phyloP scores from a whole-genome alignment of 768 basidiomycete genomes.

The Nidularia sp. region DNA sequence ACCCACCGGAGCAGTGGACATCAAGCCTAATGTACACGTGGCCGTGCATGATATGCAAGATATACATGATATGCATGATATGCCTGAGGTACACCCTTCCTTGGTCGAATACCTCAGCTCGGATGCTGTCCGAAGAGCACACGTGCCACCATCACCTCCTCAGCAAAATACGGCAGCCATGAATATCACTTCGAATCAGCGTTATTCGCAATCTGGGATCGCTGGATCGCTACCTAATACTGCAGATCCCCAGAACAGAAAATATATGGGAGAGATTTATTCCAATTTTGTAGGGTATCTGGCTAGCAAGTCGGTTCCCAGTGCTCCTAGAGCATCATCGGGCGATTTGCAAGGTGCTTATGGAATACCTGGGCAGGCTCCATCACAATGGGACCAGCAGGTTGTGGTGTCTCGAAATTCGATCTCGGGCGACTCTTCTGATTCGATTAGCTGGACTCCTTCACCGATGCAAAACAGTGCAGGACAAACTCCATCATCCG shows the following conservation, averaged over 20 bases:
- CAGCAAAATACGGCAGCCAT: neutral
- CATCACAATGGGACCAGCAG: no score
- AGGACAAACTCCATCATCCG: no score
- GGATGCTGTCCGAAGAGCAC: slow-evolving; percentile 13
- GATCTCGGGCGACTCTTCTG: no score
- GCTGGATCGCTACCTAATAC: neutral
- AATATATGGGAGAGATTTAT: slow-evolving; percentile 16
- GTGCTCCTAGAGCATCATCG: neutral
- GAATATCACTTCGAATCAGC: neutral
- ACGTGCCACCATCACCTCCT: neutral
- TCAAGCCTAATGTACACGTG: neutral
- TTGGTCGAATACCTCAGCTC: slow-evolving; percentile 27
- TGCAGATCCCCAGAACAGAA: slow-evolving; percentile 1
- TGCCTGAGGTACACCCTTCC: slow-evolving; percentile 24
- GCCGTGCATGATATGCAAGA: neutral
- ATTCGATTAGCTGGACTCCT: no score
- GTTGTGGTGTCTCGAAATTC: no score
- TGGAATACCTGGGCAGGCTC: no score
- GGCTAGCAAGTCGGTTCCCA: slow-evolving; percentile 10
- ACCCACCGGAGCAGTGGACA: neutral
- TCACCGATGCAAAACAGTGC: no score
- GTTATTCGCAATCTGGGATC: neutral
- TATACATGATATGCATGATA: neutral
- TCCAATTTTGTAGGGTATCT: slow-evolving; percentile 17
- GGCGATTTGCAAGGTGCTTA: no score